phyloP scores from a whole-genome alignment of 208 protist species.

The Borovskyia barvae region DNA sequence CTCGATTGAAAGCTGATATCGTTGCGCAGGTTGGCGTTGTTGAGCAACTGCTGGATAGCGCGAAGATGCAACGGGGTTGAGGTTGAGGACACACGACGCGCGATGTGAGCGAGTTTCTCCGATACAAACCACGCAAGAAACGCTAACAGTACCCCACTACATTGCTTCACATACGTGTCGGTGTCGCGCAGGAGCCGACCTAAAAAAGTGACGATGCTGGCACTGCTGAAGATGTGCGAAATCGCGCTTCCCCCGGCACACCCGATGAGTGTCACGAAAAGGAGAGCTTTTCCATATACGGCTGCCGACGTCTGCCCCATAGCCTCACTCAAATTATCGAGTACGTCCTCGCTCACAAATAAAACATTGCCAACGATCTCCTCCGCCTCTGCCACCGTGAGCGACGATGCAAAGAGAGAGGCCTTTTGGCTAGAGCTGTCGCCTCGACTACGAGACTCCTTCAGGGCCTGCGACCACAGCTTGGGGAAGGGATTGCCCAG shows the following conservation, averaged over 20 bases:
- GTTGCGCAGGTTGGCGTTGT: constrained; percentile 37
- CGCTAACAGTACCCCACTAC: constrained; percentile 30
- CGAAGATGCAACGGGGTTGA: constrained; percentile 41
- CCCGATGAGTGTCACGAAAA: constrained; percentile 66
- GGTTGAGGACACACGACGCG: constrained; percentile 34
- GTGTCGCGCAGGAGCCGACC: constrained; percentile 61
- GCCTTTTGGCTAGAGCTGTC: constrained; percentile 8
- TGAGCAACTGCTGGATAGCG: constrained; percentile 61
- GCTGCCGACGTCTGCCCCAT: constrained; percentile 53
- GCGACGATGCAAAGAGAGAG: constrained; percentile 12
- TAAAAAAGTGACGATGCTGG: constrained; percentile 43
- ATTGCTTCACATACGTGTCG: constrained; percentile 79
- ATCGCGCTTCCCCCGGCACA: constrained; percentile 53
- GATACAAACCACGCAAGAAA: constrained; percentile 61
- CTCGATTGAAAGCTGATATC: constrained; percentile 42
- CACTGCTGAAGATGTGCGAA: constrained; percentile 37
- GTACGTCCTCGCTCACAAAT: constrained; percentile 22
- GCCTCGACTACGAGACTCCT: constrained; percentile 20
- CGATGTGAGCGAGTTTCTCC: constrained; percentile 53
- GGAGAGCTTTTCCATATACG: constrained; percentile 72
- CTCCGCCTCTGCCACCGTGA: constrained; percentile 18
- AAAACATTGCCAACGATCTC: constrained; percentile 21
- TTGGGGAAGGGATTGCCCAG: constrained; percentile 44
- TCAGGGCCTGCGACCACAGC: constrained; percentile 29
- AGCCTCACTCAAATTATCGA: constrained; percentile 23